Conservation (phyloP, 805 yeast species). For the Scheffersomyces spartinae region DNA sequence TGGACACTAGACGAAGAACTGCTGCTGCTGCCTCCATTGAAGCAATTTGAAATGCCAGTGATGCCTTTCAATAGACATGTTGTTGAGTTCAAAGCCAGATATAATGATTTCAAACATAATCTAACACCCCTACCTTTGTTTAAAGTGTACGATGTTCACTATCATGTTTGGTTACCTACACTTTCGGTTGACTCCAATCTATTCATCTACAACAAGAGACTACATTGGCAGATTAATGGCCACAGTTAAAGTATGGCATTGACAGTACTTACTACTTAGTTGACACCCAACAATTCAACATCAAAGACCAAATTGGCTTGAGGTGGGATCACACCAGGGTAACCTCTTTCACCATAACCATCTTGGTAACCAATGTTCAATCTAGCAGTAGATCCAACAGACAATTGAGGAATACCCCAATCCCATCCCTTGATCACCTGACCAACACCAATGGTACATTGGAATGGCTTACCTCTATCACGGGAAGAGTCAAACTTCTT, state of each 20-base stretch:
- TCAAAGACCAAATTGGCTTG: constrained; percentile 86
- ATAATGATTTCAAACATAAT: constrained; percentile 1
- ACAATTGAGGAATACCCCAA: constrained; percentile 82
- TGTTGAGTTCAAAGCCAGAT: constrained; percentile 10
- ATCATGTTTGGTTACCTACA: constrained; percentile 23
- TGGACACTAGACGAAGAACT: constrained; percentile 3
- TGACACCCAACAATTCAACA: constrained; percentile 57
- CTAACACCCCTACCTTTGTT: constrained; percentile 18
- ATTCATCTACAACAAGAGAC: constrained; percentile 6
- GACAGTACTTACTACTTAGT: constrained; percentile 15
- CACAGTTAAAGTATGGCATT: not conserved
- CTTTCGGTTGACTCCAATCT: constrained; percentile 13
- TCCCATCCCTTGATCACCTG: constrained; percentile 98
- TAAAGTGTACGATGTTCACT: constrained; percentile 27
- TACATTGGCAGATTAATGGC: constrained; percentile 10
- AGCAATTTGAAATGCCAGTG: constrained; percentile 23
- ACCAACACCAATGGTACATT: constrained; percentile 88
- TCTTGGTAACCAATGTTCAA: constrained; percentile 86
- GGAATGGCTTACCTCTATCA: constrained; percentile 93
- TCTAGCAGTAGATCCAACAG: constrained; percentile 87
- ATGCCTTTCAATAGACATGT: constrained; percentile 22
- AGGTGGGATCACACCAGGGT: constrained; percentile 95
- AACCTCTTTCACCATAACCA: constrained; percentile 92
- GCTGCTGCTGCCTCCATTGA: constrained; percentile 15
- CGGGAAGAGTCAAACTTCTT: constrained; percentile 92